Evolutionary conservation across 495 filamentous ascomycete genomes (phyloP).

Genomic region (Penicillium macrosclerotiorum): DNA sequence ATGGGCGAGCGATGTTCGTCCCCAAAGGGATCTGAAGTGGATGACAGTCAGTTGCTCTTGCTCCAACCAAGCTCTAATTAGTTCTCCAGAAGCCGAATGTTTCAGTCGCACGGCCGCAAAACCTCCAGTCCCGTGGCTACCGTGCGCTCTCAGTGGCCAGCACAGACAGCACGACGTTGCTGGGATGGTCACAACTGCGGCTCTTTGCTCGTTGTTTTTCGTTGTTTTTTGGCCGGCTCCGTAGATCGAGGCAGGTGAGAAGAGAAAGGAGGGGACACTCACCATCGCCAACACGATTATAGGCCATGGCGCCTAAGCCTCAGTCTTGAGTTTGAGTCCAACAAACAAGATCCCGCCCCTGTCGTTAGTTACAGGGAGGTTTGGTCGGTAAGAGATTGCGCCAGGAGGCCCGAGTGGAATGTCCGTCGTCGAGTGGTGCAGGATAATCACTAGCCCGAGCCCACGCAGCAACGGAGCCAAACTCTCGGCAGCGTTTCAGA

Average conservation of each 20-base stretch:
- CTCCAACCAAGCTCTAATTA: conserved; percentile 2
- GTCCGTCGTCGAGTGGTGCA: conserved; percentile 16
- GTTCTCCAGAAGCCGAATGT: neutral
- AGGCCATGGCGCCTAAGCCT: conserved; percentile 43
- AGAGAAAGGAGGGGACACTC: conserved; percentile 36
- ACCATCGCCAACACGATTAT: conserved; percentile 73
- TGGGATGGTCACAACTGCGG: too few species aligned
- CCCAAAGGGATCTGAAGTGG: conserved; percentile 40
- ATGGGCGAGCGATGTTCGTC: conserved; percentile 59
- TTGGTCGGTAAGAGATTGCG: conserved; percentile 32
- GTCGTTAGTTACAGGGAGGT: conserved; percentile 16
- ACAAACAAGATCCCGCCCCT: conserved; percentile 25
- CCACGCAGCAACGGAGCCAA: conserved; percentile 17
- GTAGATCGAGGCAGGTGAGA: conserved; percentile 5
- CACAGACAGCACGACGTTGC: conserved; percentile 16
- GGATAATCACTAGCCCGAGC: conserved; percentile 15
- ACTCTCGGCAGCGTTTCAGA: conserved; percentile 36
- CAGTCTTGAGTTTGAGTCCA: conserved; percentile 21
- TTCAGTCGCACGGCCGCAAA: conserved; percentile 4
- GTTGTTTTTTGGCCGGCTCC: too few species aligned
- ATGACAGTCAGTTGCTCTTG: conserved; percentile 16
- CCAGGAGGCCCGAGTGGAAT: conserved; percentile 33
- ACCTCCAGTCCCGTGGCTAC: neutral
- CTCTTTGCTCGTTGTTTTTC: too few species aligned
- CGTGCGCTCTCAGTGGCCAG: conserved; percentile 20